phyloP scores from a whole-genome alignment of 2,329 filamentous ascomycete species.

The Sporothrix phasma region DNA sequence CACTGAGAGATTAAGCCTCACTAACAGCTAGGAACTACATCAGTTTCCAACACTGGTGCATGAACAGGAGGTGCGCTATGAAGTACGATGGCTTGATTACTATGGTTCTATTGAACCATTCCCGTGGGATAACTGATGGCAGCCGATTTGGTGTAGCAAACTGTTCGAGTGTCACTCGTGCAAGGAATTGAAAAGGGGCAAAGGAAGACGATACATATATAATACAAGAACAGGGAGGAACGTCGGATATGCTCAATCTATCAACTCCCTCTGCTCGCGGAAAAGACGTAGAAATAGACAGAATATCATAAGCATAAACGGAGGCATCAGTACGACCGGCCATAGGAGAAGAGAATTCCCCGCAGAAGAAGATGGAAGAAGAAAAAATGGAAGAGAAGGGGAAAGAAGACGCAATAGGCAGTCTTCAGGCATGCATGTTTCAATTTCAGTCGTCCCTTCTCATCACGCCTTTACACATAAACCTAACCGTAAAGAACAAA shows the following conservation, averaged over 20 bases:
- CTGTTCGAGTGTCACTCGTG: too few relatives aligned
- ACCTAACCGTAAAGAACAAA: not conserved
- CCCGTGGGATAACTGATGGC: too few relatives aligned
- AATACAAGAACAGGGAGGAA: not conserved
- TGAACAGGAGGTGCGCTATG: too few relatives aligned
- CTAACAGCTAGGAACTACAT: not conserved
- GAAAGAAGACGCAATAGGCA: not conserved
- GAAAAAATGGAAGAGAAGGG: not conserved
- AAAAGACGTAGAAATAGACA: not conserved
- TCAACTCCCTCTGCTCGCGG: not conserved
- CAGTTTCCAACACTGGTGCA: too few relatives aligned
- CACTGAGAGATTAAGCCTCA: not conserved
- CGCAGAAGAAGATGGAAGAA: not conserved
- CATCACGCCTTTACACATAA: not conserved
- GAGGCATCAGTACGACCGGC: constrained; percentile 1
- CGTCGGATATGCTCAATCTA: not conserved
- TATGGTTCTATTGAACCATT: too few relatives aligned
- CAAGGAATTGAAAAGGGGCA: too few relatives aligned
- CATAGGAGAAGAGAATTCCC: constrained; percentile 4
- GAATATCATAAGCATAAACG: not conserved
- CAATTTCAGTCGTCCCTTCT: not conserved
- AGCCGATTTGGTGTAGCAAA: too few relatives aligned
- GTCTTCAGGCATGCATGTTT: constrained; percentile 1
- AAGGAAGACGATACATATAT: not conserved
- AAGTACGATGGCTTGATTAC: too few relatives aligned